Conservation (phyloP, 305 asterid genomes). For the Solanum hybrid region DNA sequence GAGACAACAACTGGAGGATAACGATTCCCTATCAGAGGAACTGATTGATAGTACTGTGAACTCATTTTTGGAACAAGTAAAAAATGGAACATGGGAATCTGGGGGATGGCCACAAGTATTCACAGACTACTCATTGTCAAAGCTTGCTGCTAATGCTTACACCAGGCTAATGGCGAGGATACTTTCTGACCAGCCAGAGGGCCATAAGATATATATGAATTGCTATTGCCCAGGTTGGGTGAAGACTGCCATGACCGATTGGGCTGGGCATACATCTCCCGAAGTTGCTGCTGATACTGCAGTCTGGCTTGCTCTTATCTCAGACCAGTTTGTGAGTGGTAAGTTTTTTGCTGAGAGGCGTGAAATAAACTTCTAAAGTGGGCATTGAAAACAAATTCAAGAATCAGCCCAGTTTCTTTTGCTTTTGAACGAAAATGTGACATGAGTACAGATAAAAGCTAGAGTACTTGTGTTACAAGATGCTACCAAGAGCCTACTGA, state of each 20-base stretch:
- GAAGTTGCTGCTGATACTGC: constrained; percentile 93
- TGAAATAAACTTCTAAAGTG: constrained; percentile 57
- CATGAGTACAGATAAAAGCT: neutral
- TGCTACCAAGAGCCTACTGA: neutral
- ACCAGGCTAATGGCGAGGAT: constrained; percentile 50
- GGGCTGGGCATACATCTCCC: constrained; percentile 72
- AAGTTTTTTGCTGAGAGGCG: constrained; percentile 83
- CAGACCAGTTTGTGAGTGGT: constrained; percentile 45
- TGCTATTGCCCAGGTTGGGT: constrained; percentile 97
- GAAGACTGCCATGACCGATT: constrained; percentile 87
- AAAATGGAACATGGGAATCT: constrained; percentile 61
- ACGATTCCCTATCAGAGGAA: constrained; percentile 54
- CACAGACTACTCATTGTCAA: constrained; percentile 81
- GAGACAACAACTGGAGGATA: constrained; percentile 58
- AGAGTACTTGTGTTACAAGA: neutral
- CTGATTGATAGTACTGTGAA: constrained; percentile 43
- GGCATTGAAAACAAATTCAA: neutral
- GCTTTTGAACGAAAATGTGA: neutral
- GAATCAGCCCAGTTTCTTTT: neutral
- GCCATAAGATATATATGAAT: constrained; percentile 56
- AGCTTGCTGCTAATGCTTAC: constrained; percentile 61
- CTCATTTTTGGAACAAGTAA: constrained; percentile 54
- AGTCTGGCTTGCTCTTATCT: constrained; percentile 79
- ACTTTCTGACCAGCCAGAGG: constrained; percentile 45
- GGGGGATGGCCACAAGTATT: constrained; percentile 83